Base-by-base conservation (phyloP, 2,329 filamentous ascomycete species). In the Fusarium algeriense region DNA sequence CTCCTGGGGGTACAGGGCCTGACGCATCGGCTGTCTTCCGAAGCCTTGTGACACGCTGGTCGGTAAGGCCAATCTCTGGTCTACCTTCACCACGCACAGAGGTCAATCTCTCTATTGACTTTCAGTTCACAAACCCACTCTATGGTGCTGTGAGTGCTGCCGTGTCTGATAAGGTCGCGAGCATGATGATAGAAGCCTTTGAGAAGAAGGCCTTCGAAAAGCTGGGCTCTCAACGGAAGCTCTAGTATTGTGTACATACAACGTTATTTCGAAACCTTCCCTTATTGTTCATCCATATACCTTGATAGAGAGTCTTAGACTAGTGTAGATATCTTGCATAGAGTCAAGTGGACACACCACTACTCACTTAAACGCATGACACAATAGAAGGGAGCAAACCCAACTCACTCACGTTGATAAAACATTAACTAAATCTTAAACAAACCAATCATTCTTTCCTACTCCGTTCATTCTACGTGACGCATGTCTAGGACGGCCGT, bases 181-280 rank as follows among this genome's bases (percentile, higher is more conserved):
- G 90, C 7, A 86, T 92, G 71, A 97, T 99, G 94, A 92, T 98
- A 72, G 91, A 93, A 80, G 95, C 96, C 2, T 99, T 99, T 84
- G 95, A 98, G 83, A 88, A 89, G 81, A 87, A 93, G 77, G 94
- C 96, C 9, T 85, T 84, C 78, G 84, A 88, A 75, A 77, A 76
- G 56, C 67, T 82, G 10, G 73, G 69, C 28, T 59, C 57, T 13
- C 63, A 59, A 30, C 67, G 58, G 34, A 72, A 54, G 41, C 65
- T 72, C 19, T 76, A 41, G 60, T 19, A 35, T 30, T 38, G 11
- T n/a, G 34, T 57, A 61, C 19, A 23, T 23, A 43, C 9, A 13
- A 43, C 41, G 34, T 19, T 38, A 19, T 26, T 40, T 45, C 11
- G 17, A 17, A 8, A 8, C 15, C 19, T 14, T 23, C 7, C 14